A percentile compares a stretch with the other conserved stretches of the same genome.
phyloP scores from a whole-genome alignment of 441 rosid genomes.

The Omphalea diandra region DNA sequence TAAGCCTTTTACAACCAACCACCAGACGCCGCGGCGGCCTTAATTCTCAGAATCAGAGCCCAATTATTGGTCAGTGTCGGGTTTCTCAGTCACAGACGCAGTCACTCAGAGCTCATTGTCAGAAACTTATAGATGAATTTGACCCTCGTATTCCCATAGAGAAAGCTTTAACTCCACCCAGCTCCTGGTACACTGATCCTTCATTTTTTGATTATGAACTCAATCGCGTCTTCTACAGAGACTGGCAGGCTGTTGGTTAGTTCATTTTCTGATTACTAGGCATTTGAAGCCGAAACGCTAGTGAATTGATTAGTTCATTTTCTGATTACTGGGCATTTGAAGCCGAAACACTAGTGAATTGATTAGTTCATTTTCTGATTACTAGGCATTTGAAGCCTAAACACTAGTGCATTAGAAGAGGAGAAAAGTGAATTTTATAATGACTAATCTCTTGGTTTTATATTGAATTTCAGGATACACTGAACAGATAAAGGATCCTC shows the following conservation, averaged over 20 bases:
- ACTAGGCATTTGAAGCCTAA: background rate
- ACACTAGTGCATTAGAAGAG: background rate
- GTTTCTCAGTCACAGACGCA: background rate
- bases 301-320: conserved; percentile 44
- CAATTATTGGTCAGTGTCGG: background rate
- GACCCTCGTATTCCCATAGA: conserved; percentile 64
- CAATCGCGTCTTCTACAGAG: conserved; percentile 65
- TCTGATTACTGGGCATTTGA: background rate
- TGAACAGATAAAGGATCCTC: conserved; percentile 63
- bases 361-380: conserved; percentile 38
- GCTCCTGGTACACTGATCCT: conserved; percentile 77
- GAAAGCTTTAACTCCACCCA: conserved; percentile 72
- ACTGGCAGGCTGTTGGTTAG: conserved; percentile 88
- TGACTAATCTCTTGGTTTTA: background rate
- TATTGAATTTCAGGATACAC: conserved; percentile 49
- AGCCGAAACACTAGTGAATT: background rate
- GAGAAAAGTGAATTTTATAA: background rate
- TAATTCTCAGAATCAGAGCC: background rate
- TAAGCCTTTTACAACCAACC: background rate
- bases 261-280: background rate
- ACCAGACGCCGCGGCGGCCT: background rate
- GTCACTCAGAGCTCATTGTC: conserved; percentile 9
- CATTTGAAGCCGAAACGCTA: background rate
- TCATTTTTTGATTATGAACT: conserved; percentile 56
- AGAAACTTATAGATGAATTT: conserved; percentile 44